These are phyloP conservation scores for Tubosaeta brunneosetosa DNA, from an alignment of 768 basidiomycete species.

Conservation along the genomic window DNA sequence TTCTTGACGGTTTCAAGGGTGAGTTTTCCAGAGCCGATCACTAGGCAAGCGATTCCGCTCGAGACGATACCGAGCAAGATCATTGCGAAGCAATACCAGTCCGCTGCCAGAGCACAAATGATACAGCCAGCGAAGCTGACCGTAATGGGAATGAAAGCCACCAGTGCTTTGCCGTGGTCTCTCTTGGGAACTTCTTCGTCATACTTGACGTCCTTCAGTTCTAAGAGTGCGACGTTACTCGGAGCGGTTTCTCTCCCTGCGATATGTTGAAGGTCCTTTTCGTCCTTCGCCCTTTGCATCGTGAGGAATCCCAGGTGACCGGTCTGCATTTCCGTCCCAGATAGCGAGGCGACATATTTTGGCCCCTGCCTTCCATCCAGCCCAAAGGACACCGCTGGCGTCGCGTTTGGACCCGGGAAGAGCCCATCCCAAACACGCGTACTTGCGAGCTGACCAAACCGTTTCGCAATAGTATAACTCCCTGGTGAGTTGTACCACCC, in stretches of 20 bases:
- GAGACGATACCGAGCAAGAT: constrained; percentile 32
- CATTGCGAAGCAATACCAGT: constrained; percentile 31
- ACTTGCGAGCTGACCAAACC: constrained; percentile 27
- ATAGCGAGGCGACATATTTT: constrained; percentile 21
- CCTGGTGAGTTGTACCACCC: constrained; percentile 38
- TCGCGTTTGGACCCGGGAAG: constrained; percentile 27
- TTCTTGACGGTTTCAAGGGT: constrained; percentile 9
- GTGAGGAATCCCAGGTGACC: constrained; percentile 30
- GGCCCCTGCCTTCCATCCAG: constrained; percentile 28
- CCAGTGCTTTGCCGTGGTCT: constrained; percentile 3
- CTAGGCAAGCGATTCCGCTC: constrained; percentile 27
- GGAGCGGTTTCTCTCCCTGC: constrained; percentile 17
- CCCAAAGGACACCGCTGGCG: constrained; percentile 26
- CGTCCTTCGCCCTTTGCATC: constrained; percentile 12
- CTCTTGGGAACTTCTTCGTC: constrained; percentile 6
- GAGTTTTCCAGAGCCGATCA: constrained; percentile 29
- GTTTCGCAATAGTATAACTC: constrained; percentile 32
- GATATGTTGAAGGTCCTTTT: background rate
- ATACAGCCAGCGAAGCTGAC: constrained; percentile 22
- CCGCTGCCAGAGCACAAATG: constrained; percentile 21
- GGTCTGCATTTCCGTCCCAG: constrained; percentile 27
- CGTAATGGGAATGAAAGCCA: constrained; percentile 23
- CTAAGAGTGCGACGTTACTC: constrained; percentile 19
- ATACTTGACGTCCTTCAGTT: constrained; percentile 20
- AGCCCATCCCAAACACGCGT: constrained; percentile 30